phyloP scores from a whole-genome alignment of 345 rosid species.

The Ricinus communis region DNA sequence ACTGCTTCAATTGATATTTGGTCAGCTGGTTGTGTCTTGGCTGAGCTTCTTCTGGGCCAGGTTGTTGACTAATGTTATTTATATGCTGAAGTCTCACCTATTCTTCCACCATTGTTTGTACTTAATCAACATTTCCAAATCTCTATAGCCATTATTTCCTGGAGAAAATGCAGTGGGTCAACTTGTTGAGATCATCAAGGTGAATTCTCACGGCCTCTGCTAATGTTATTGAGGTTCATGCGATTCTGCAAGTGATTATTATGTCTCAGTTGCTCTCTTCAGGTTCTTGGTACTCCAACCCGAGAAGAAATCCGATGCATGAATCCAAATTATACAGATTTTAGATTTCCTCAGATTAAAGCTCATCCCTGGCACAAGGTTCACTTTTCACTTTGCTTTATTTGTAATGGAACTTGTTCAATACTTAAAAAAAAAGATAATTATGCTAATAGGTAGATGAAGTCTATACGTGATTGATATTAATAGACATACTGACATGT shows the following conservation, averaged over 20 bases:
- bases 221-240: background rate
- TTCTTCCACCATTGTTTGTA: constrained; percentile 55
- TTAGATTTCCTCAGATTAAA: constrained; percentile 74
- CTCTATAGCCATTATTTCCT: constrained; percentile 63
- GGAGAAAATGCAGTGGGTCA: constrained; percentile 88
- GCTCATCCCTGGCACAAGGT: constrained; percentile 96
- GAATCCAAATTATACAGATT: constrained; percentile 83
- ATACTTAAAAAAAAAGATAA: background rate
- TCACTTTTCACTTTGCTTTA: background rate
- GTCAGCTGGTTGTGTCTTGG: constrained; percentile 93
- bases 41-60: constrained; percentile 85
- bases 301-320: constrained; percentile 90
- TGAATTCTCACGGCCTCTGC: constrained; percentile 9
- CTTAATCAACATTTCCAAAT: background rate
- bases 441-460: constrained; percentile 2
- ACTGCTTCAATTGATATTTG: constrained; percentile 82
- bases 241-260: constrained; percentile 1
- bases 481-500: no score
- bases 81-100: background rate
- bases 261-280: constrained; percentile 24
- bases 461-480: background rate
- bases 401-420: background rate
- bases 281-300: constrained; percentile 95
- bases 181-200: constrained; percentile 87
- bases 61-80: constrained; percentile 34